These are phyloP conservation scores for Colletotrichum sansevieriae DNA, from an alignment of 2,329 filamentous ascomycete genomes.

Conservation along the genomic window DNA sequence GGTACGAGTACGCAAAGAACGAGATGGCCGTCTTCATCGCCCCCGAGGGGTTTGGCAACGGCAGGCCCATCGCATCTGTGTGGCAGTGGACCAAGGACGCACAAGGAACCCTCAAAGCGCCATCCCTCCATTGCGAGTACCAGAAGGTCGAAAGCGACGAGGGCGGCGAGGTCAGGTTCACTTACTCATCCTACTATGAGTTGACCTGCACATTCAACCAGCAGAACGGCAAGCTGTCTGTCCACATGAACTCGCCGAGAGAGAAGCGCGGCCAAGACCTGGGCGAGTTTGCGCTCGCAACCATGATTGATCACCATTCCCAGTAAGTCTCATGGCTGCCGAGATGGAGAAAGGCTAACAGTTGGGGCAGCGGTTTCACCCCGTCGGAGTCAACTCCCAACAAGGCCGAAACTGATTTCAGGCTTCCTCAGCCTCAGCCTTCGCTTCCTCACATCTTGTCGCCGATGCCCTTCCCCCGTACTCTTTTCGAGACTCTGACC, in stretches of 20 bases:
- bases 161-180: neutral
- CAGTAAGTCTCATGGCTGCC: neutral
- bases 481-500: neutral
- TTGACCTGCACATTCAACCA: neutral
- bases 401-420: neutral
- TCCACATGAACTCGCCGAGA: neutral
- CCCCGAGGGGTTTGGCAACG: conserved; percentile 7
- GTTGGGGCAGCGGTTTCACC: neutral
- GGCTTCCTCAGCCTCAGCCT: conserved; percentile 1
- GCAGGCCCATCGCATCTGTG: neutral
- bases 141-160: neutral
- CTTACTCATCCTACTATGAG: conserved; percentile 8
- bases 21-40: conserved; percentile 18
- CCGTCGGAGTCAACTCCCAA: neutral
- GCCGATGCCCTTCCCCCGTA: conserved; percentile 2
- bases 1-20: neutral
- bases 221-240: neutral
- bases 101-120: neutral
- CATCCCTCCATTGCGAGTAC: neutral
- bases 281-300: conserved; percentile 8
- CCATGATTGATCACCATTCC: neutral
- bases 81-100: conserved; percentile 15
- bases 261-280: neutral
- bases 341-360: neutral
- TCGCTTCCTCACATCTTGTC: neutral